phyloP scores from a whole-genome alignment of 148 eudicot genomes.

The Rhododendron williamsianum region DNA sequence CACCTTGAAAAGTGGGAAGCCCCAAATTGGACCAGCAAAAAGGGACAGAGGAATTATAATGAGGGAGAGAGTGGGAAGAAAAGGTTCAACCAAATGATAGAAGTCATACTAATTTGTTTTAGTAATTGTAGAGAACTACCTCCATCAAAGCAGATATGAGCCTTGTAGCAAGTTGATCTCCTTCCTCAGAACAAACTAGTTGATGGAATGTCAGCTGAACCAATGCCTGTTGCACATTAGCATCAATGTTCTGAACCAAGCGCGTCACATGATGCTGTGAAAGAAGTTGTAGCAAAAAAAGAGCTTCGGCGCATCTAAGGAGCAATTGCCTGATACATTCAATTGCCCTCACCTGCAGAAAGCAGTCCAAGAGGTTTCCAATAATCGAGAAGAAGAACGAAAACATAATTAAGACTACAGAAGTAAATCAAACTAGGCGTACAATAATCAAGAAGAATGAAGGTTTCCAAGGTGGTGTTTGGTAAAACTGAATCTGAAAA shows the following conservation, averaged over 20 bases:
- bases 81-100: not conserved
- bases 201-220: conserved; percentile 83
- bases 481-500: not conserved
- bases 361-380: not conserved
- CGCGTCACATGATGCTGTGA: conserved; percentile 80
- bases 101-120: not conserved
- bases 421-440: not conserved
- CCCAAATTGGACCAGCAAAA: not conserved
- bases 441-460: not conserved
- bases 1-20: not conserved
- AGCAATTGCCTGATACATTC: conserved; percentile 95
- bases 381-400: not conserved
- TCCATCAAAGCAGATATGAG: conserved; percentile 95
- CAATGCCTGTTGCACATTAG: conserved; percentile 38
- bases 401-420: not conserved
- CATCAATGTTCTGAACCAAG: conserved; percentile 70
- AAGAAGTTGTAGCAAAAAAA: conserved; percentile 85
- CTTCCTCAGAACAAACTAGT: conserved; percentile 91
- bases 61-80: not conserved
- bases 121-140: conserved; percentile 37
- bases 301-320: conserved; percentile 88
- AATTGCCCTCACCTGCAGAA: conserved; percentile 82
- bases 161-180: conserved; percentile 78
- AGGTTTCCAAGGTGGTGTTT: not conserved
- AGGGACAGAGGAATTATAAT: not conserved